Percentiles rank a stretch among this genome's conserved stretches.
These are phyloP conservation scores for Fusarium continuum DNA, from an alignment of 2,329 filamentous ascomycete species.

Conservation along the genomic window DNA sequence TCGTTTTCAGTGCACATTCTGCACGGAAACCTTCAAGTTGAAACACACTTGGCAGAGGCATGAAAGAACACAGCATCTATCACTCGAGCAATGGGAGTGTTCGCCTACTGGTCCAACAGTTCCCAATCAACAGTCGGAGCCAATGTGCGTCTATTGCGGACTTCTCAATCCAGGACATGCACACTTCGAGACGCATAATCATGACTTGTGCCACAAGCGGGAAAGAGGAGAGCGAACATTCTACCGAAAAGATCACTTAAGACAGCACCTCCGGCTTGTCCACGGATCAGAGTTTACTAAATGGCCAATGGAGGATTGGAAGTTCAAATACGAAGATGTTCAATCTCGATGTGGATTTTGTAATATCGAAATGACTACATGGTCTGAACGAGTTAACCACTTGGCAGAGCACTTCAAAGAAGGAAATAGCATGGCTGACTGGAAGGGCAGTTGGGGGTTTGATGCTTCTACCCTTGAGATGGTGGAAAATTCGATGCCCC, in stretches of 20 bases:
- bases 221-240: slow-evolving; percentile 50
- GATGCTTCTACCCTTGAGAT: slow-evolving; percentile 48
- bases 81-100: slow-evolving; percentile 58
- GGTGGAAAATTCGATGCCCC: slow-evolving; percentile 54
- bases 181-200: slow-evolving; percentile 52
- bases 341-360: slow-evolving; percentile 56
- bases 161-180: slow-evolving; percentile 41
- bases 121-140: slow-evolving; percentile 50
- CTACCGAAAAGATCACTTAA: slow-evolving; percentile 55
- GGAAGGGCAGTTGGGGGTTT: slow-evolving; percentile 56
- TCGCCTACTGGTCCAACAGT: slow-evolving; percentile 49
- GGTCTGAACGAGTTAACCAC: slow-evolving; percentile 51
- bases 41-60: slow-evolving; percentile 61
- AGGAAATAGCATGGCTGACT: slow-evolving; percentile 55
- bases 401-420: slow-evolving; percentile 55
- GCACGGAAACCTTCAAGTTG: slow-evolving; percentile 55
- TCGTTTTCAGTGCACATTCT: slow-evolving; percentile 55
- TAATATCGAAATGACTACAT: slow-evolving; percentile 48
- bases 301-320: slow-evolving; percentile 57
- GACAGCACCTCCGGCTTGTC: slow-evolving; percentile 55
- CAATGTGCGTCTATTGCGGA: slow-evolving; percentile 52
- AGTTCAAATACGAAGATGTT: slow-evolving; percentile 47
- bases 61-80: slow-evolving; percentile 58
- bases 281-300: slow-evolving; percentile 52
- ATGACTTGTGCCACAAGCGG: slow-evolving; percentile 55